Evolutionary conservation across 305 asterid species (phyloP).

Genomic region (Rubia peregrina): DNA sequence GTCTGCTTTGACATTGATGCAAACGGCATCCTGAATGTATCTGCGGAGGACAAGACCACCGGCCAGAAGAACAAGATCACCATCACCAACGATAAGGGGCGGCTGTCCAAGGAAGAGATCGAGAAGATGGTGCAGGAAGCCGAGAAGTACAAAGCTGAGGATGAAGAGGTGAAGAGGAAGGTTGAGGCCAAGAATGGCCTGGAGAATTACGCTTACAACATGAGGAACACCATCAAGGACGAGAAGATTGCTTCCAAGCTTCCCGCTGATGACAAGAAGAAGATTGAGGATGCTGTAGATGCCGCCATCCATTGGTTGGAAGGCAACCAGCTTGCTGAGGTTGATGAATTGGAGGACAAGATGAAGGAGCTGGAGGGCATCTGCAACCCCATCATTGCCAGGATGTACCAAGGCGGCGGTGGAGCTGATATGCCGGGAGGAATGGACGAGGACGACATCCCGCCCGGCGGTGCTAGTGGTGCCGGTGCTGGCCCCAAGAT

Average conservation of each 20-base stretch:
- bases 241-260: slow-evolving; percentile 30
- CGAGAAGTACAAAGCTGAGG: slow-evolving; percentile 28
- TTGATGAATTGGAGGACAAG: slow-evolving; percentile 29
- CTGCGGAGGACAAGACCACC: slow-evolving; percentile 33
- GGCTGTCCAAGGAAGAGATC: slow-evolving; percentile 28
- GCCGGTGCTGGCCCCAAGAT: slow-evolving; percentile 31
- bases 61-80: slow-evolving; percentile 35
- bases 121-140: slow-evolving; percentile 38
- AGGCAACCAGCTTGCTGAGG: slow-evolving; percentile 28
- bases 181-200: slow-evolving; percentile 29
- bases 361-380: slow-evolving; percentile 31
- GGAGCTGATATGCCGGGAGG: slow-evolving; percentile 24
- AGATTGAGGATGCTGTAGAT: slow-evolving; percentile 27
- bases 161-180: slow-evolving; percentile 30
- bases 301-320: slow-evolving; percentile 28
- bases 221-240: slow-evolving; percentile 35
- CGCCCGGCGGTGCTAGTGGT: slow-evolving; percentile 23
- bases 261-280: slow-evolving; percentile 21
- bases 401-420: slow-evolving; percentile 26
- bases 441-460: slow-evolving; percentile 24
- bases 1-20: slow-evolving; percentile 29
- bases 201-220: slow-evolving; percentile 31
- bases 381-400: slow-evolving; percentile 29
- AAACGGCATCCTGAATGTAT: slow-evolving; percentile 27
- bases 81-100: slow-evolving; percentile 32